Percentiles rank a stretch among this genome's conserved stretches.
phyloP scores from a whole-genome alignment of 805 yeast genomes.

The Candida nitratophila region DNA sequence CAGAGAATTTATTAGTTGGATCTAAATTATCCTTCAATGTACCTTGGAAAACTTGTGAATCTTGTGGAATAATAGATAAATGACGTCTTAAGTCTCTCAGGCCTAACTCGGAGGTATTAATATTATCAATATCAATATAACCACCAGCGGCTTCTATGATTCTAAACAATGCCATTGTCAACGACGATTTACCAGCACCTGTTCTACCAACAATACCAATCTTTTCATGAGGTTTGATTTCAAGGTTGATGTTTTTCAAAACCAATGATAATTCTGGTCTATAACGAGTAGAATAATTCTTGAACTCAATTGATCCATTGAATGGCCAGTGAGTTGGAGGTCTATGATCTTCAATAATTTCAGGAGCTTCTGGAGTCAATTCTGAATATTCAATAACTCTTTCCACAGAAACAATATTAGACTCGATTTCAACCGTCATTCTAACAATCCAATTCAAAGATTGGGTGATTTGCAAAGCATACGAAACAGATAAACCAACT shows the following conservation, averaged over 20 bases:
- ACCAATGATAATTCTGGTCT: constrained; percentile 78
- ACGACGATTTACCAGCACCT: constrained; percentile 91
- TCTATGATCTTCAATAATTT: constrained; percentile 36
- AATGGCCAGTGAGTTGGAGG: constrained; percentile 74
- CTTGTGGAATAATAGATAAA: constrained; percentile 87
- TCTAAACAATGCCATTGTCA: constrained; percentile 78
- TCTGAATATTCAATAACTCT: constrained; percentile 52
- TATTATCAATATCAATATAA: constrained; percentile 60
- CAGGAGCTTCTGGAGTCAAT: constrained; percentile 69
- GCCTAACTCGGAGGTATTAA: constrained; percentile 63
- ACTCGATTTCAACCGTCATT: constrained; percentile 98
- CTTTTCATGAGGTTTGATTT: constrained; percentile 70
- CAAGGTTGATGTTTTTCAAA: constrained; percentile 56
- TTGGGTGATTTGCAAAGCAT: constrained; percentile 89
- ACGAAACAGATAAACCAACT: constrained; percentile 90
- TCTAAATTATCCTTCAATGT: constrained; percentile 80
- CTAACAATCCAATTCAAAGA: constrained; percentile 95
- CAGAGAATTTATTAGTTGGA: constrained; percentile 62
- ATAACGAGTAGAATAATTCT: constrained; percentile 75
- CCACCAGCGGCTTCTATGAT: constrained; percentile 70
- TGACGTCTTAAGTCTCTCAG: constrained; percentile 69
- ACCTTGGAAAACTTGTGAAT: constrained; percentile 88
- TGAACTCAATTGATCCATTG: constrained; percentile 58
- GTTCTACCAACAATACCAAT: constrained; percentile 96
- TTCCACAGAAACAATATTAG: constrained; percentile 83